Evolutionary conservation across 805 yeast genomes (phyloP), one percentile per base, ranked within the genome.

Genomic region (Phaffomyces thermotolerans): DNA sequence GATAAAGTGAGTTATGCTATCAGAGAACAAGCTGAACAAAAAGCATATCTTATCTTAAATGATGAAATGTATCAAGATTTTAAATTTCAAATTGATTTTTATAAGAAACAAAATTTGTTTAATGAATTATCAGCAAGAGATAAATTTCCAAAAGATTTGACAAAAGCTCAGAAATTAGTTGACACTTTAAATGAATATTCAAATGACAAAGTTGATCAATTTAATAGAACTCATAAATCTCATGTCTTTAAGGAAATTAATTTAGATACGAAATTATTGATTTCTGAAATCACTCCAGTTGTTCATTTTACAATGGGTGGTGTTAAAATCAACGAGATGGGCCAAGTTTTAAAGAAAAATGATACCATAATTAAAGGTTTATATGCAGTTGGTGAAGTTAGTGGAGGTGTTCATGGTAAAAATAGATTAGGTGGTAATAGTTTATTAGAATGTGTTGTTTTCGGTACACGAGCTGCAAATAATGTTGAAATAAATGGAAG

Each of bases 231-330:
- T 8, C 54, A 57, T 37, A 63, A 59, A 30, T 51, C 57, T 4
- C 69, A 66, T 39, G 43, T 53, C 6, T 68, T 68, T 48, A 57
- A 61, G 4, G 41, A 45, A 5, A 42, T 66, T 6, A 47, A 57
- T 3, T 41, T 46, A 4, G 52, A 55, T 8, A 57, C 71, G 1
- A 47, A 47, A 3, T 47, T 75, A 6, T 76, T 64, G 53, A 70
- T 68, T 43, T 82, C 79, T 5, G 66, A 73, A 40, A 66, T 76
- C 5, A 78, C 84, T 0, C 83, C 83, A 8, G 81, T 77, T 6
- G 71, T 79, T 32, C 86, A 79, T 58, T 79, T 78, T 59, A 76
- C 85, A 8, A 79, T 73, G 69, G 87, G 88, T 20, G 87, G 88
- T 39, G 76, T 78, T 6, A 71, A 71, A 57, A 75, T 78, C 44